Percentiles rank a stretch among this genome's conserved stretches.
Conservation (phyloP, 2,329 filamentous ascomycete species). For the Colletotrichum sp. region DNA sequence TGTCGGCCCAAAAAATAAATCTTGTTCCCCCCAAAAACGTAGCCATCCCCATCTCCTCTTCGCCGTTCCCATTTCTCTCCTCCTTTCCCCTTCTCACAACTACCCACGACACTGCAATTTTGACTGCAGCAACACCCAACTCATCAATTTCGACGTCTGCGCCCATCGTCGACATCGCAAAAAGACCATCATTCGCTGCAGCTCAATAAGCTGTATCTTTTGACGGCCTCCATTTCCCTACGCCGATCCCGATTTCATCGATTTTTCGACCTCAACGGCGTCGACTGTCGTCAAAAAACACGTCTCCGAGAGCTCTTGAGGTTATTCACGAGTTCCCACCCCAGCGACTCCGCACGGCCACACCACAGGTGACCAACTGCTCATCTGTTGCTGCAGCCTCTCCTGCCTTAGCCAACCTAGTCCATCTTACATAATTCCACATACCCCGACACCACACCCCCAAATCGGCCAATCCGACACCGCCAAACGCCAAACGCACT, state of each 20-base stretch:
- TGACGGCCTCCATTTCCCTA: conserved; percentile 25
- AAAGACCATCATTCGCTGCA: conserved; percentile 39
- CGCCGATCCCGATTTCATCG: conserved; percentile 24
- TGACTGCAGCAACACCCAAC: conserved; percentile 33
- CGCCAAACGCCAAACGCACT: background rate
- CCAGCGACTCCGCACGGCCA: conserved; percentile 20
- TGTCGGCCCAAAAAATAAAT: conserved; percentile 43
- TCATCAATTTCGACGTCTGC: conserved; percentile 45
- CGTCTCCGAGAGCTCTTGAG: conserved; percentile 18
- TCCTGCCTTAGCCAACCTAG: conserved; percentile 13
- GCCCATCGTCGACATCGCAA: conserved; percentile 33
- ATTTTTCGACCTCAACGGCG: conserved; percentile 23
- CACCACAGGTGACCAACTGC: conserved; percentile 20
- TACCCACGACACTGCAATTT: conserved; percentile 37
- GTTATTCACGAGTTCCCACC: conserved; percentile 26
- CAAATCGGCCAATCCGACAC: conserved; percentile 14
- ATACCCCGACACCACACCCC: background rate
- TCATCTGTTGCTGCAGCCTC: conserved; percentile 12
- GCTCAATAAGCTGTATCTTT: conserved; percentile 31
- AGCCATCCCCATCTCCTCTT: conserved; percentile 53
- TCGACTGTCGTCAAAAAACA: conserved; percentile 19
- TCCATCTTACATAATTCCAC: conserved; percentile 21
- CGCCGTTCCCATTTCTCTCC: conserved; percentile 29
- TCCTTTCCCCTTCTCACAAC: conserved; percentile 31
- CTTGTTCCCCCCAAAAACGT: conserved; percentile 51